Conservation (phyloP, 345 rosid genomes). For the Corchorus capsularis region DNA sequence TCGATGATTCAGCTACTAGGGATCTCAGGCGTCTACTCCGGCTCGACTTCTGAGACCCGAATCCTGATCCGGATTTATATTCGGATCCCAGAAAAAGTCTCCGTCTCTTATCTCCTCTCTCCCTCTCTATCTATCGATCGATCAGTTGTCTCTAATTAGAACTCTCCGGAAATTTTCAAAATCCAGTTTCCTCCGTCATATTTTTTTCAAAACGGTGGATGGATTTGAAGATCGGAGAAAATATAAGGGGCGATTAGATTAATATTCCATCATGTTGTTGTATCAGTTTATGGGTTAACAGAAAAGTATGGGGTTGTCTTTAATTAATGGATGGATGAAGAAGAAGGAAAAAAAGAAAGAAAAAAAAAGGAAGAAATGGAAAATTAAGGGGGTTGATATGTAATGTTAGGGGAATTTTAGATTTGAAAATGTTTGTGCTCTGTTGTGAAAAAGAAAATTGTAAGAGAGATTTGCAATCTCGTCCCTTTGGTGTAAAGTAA, state of each 20-base stretch:
- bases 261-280: constrained; percentile 3
- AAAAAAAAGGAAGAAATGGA: not conserved
- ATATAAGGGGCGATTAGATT: constrained; percentile 3
- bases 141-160: constrained; percentile 13
- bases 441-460: constrained; percentile 6
- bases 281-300: not conserved
- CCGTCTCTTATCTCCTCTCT: not conserved
- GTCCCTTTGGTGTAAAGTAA: constrained; percentile 18
- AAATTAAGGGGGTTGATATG: constrained; percentile 8
- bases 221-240: constrained; percentile 18
- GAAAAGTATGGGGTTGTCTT: not conserved
- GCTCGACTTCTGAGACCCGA: constrained; percentile 35
- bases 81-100: not conserved
- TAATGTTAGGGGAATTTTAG: constrained; percentile 16
- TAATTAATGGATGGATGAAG: not conserved
- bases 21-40: constrained; percentile 70
- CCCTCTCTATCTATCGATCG: not conserved
- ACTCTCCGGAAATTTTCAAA: constrained; percentile 10
- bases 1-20: constrained; percentile 63
- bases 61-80: not conserved
- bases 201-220: constrained; percentile 23
- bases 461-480: constrained; percentile 20
- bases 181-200: constrained; percentile 8
- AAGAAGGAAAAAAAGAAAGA: too few relatives aligned
- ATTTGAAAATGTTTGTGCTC: not conserved